A percentile compares a stretch with the other conserved stretches of the same genome.
Conservation (phyloP, 164 flowering plant genomes). For the Amborella trichopoda region DNA sequence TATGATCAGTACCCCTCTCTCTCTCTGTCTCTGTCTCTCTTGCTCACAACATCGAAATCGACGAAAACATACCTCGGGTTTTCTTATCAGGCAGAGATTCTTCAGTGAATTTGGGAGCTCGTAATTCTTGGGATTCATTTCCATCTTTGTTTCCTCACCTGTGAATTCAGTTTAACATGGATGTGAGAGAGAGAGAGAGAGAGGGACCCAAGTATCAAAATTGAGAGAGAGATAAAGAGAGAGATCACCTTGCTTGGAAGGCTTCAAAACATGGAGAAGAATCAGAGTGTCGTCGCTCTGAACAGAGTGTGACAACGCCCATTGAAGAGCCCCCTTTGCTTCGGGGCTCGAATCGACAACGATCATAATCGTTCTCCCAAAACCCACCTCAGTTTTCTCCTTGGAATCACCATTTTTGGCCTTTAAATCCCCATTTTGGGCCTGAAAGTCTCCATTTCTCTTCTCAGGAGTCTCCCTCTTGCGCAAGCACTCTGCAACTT, state of each 20-base stretch:
- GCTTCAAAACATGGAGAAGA: conserved; percentile 48
- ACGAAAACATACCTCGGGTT: conserved; percentile 67
- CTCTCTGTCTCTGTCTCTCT: not conserved
- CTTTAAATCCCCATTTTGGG: too few relatives aligned
- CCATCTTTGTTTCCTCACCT: conserved; percentile 24
- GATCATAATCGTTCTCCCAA: conserved; percentile 55
- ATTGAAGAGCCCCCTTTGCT: conserved; percentile 65
- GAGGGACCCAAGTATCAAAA: too few relatives aligned
- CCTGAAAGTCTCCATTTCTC: too few relatives aligned
- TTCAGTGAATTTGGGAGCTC: conserved; percentile 39
- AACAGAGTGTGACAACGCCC: conserved; percentile 76
- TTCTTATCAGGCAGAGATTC: conserved; percentile 39
- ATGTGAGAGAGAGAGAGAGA: not conserved
- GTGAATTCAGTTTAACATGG: conserved; percentile 7
- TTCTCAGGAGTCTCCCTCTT: too few relatives aligned
- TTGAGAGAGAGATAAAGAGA: not conserved
- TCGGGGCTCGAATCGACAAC: conserved; percentile 56
- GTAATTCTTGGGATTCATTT: conserved; percentile 29
- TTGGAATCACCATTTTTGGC: conserved; percentile 5
- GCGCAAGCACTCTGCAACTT: too few relatives aligned
- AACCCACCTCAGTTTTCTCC: conserved; percentile 9
- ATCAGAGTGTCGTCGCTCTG: conserved; percentile 50
- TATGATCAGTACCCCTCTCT: not conserved
- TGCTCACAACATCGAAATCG: too few relatives aligned
- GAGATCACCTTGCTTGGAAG: conserved; percentile 32